These are phyloP conservation scores for Ceriops tagal DNA, from an alignment of 345 rosid species.

Conservation along the genomic window DNA sequence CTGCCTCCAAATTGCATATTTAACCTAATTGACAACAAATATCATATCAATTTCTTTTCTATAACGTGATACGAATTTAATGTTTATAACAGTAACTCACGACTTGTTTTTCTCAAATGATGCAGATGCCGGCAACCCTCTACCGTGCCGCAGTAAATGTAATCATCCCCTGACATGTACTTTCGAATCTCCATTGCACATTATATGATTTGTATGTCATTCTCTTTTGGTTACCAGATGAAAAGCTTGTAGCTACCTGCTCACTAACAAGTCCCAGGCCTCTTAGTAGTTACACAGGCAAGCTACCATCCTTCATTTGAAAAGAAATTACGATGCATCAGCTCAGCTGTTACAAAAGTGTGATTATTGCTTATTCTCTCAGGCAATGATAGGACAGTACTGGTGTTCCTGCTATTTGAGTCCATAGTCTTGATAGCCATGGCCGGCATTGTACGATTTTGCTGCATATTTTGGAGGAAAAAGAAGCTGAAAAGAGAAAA, in stretches of 20 bases:
- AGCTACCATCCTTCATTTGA: neutral
- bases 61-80: no score
- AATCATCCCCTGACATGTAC: slow-evolving; percentile 4
- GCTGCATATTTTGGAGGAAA: slow-evolving; percentile 83
- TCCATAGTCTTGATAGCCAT: slow-evolving; percentile 51
- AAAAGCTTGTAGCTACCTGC: slow-evolving; percentile 63
- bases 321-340: neutral
- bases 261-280: slow-evolving; percentile 47
- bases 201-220: neutral
- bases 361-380: slow-evolving; percentile 15
- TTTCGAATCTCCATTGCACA: neutral
- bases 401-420: slow-evolving; percentile 65
- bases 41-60: no score
- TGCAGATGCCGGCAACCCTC: slow-evolving; percentile 58
- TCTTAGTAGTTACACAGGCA: slow-evolving; percentile 48
- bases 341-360: neutral
- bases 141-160: slow-evolving; percentile 55
- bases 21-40: no score
- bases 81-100: neutral
- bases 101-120: slow-evolving; percentile 17
- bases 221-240: slow-evolving; percentile 32
- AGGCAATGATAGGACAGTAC: slow-evolving; percentile 53
- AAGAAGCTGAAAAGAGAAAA: slow-evolving; percentile 62
- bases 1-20: no score
- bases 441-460: slow-evolving; percentile 60